A percentile compares a stretch with the other conserved stretches of the same genome.
Conservation (phyloP, 139 green algal species). For the Chlorella sp. region DNA sequence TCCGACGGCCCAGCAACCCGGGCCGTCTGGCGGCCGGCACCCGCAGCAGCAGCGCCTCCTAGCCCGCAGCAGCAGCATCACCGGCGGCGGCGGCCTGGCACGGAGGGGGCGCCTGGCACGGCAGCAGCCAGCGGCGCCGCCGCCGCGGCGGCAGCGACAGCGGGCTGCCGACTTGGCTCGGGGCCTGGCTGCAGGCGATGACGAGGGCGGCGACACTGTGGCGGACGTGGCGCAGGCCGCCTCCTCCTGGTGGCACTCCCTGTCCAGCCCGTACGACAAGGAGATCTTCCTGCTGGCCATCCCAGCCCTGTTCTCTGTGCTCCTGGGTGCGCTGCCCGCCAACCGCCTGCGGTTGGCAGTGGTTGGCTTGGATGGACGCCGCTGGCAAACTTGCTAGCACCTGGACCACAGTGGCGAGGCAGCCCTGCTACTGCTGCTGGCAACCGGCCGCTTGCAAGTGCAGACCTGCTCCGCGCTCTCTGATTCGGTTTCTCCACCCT, state of each 20-base stretch:
- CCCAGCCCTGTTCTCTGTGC: constrained; percentile 22
- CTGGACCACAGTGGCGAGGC: too few species aligned
- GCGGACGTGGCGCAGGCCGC: not conserved
- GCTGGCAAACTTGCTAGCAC: too few species aligned
- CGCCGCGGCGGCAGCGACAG: not conserved
- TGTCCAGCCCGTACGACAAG: constrained; percentile 40
- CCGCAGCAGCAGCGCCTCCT: not conserved
- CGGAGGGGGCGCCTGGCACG: too few species aligned
- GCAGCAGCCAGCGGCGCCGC: too few species aligned
- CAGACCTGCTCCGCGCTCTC: too few species aligned
- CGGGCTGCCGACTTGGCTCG: constrained; percentile 3
- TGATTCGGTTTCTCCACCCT: too few species aligned
- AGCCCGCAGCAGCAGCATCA: not conserved
- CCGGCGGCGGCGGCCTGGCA: not conserved
- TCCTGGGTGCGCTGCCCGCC: not conserved
- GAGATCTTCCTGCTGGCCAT: constrained; percentile 49
- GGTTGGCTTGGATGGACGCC: not conserved
- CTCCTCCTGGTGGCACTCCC: not conserved
- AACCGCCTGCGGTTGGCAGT: not conserved
- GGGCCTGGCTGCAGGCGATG: not conserved
- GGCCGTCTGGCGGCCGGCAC: too few species aligned
- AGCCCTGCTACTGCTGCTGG: too few species aligned
- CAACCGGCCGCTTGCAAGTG: too few species aligned
- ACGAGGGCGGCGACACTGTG: not conserved
- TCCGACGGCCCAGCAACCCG: not conserved